Evolutionary conservation across 1,284 basidiomycete species (phyloP), one percentile per base, ranked within the genome.

Genomic region (Ceratobasidium theobromae): DNA sequence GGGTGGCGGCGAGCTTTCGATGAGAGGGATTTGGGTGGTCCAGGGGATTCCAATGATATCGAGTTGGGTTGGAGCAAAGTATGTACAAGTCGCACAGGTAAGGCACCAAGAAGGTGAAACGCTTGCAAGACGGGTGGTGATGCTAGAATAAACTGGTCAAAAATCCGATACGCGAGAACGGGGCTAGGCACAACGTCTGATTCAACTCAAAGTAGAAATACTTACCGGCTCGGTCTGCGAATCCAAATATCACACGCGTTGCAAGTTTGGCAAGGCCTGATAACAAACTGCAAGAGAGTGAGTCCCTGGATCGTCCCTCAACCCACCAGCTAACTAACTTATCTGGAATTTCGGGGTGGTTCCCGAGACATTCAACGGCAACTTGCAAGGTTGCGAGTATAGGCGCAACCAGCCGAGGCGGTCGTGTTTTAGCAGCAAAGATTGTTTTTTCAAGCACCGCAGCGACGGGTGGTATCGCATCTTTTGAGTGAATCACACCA

Each of bases 1-100:
- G 66, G 82, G 77, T 30, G 79, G 78, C 41, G 51, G 66, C 72
- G 58, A 72, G 43, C 9, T 45, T 25, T 46, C 18, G 11, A 0
- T 27, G 48, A 12, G 72, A n/a, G 64, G 35, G 23, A 54, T 43
- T 30, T 25, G 67, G 60, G n/a, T 23, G 45, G 18, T 23, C 64
- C 11, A 27, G 60, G 35, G n/a, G 43, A 25, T 23, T 28, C 25
- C 3, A 38, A 4, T 8, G 32, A 5, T 35, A n/a, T 4, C 11
- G 21, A 11, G 12, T 64, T 11, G 11, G 48, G 38, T 30, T 21
- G 49, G 23, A 41, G 45, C 8, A 53, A 49, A 21, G 60, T 32
- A n/a, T 52, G 49, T n/a, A 52, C 27, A 23, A 30, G 28, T 30
- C 49, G 38, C 5, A 43, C 25, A 4, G 60, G 60, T 14, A 64